These are phyloP conservation scores for Phaeosphaeria sp. DNA, from an alignment of 2,329 filamentous ascomycete species.

Conservation along the genomic window DNA sequence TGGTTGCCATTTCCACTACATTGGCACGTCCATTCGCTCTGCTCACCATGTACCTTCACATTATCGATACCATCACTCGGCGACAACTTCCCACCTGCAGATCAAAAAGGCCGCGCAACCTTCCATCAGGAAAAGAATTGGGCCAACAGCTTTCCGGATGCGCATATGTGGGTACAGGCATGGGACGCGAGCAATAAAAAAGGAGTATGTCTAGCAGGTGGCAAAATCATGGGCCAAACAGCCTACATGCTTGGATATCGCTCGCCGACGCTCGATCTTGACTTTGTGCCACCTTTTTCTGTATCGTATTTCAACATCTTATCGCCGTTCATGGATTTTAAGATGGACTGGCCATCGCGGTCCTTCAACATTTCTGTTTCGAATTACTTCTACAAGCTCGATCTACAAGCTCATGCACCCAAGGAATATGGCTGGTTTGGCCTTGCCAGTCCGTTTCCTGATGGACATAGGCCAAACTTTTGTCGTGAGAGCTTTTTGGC, in stretches of 20 bases:
- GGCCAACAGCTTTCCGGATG: conserved; percentile 54
- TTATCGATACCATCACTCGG: conserved; percentile 46
- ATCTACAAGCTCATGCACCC: conserved; percentile 50
- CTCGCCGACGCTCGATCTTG: conserved; percentile 43
- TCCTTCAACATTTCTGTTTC: conserved; percentile 48
- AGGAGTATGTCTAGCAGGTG: conserved; percentile 42
- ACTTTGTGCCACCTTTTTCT: conserved; percentile 55
- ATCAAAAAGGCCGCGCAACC: conserved; percentile 44
- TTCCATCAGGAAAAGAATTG: conserved; percentile 61
- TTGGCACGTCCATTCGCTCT: conserved; percentile 59
- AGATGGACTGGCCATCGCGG: conserved; percentile 49
- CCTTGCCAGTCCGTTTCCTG: conserved; percentile 54
- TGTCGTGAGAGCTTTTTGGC: conserved; percentile 57
- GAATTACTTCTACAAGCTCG: conserved; percentile 50
- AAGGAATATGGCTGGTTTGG: conserved; percentile 53
- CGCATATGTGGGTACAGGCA: conserved; percentile 49
- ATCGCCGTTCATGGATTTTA: conserved; percentile 52
- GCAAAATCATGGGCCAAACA: conserved; percentile 43
- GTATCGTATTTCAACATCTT: conserved; percentile 37
- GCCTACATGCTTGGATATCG: conserved; percentile 58
- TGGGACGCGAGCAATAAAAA: conserved; percentile 23
- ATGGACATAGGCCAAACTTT: conserved; percentile 54
- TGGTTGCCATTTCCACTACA: conserved; percentile 57
- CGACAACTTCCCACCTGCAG: conserved; percentile 21
- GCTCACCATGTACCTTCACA: conserved; percentile 48